Conservation (phyloP, 352 stramenopile genomes). For the Globisporangium sylvaticum region DNA sequence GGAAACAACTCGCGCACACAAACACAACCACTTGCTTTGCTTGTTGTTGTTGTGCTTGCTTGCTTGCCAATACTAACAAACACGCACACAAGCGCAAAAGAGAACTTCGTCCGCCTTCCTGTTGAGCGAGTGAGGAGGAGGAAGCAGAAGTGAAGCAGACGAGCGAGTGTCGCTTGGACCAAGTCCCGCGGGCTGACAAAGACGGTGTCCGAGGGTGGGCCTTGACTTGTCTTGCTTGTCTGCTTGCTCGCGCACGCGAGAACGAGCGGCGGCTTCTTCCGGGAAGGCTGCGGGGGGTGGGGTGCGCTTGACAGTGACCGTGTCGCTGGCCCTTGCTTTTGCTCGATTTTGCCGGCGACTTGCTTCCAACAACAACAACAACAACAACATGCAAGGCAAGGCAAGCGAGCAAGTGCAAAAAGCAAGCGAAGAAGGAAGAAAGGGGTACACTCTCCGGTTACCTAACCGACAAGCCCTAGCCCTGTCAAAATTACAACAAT, state of each 20-base stretch:
- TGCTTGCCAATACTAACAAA: conserved; percentile 4
- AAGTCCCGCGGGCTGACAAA: conserved; percentile 1
- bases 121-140: conserved; percentile 8
- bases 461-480: not conserved
- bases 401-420: not conserved
- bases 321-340: not conserved
- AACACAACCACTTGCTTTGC: not conserved
- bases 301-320: conserved; percentile 9
- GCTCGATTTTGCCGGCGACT: not conserved
- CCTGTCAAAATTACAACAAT: not conserved
- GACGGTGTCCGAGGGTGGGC: too few species aligned
- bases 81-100: conserved; percentile 6
- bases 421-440: conserved; percentile 4
- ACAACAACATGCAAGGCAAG: not conserved
- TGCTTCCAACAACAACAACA: not conserved
- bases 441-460: conserved; percentile 4
- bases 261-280: conserved; percentile 5
- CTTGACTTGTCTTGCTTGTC: not conserved
- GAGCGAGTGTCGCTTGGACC: not conserved
- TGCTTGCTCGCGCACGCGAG: not conserved
- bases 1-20: not conserved
- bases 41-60: not conserved
- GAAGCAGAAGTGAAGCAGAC: conserved; percentile 4
- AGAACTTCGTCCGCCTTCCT: conserved; percentile 14
- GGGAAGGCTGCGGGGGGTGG: not conserved